Base-by-base conservation (phyloP, 2,329 filamentous ascomycete species). In the Pseudogymnoascus sp. region DNA sequence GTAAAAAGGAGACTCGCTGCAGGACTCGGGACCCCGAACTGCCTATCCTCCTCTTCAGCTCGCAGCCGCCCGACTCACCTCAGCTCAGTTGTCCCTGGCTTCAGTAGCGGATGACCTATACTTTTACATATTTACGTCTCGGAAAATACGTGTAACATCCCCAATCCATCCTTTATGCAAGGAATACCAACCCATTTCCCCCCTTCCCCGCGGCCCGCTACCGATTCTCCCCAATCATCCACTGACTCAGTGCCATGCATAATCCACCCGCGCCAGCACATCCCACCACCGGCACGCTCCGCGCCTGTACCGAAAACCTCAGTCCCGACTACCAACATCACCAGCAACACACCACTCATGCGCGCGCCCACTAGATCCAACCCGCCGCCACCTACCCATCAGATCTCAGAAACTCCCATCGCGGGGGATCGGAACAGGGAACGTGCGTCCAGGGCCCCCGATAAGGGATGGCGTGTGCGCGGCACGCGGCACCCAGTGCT, bases 341-440 rank as follows among this genome's bases (percentile, higher is more conserved):
- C 39, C 20, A 22, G 2, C n/a, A 38, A 25, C 22, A 22, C 22
- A 22, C 2, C 34, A 35, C 11, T 4, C 11, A 25, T 32, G 32
- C n/a, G 47, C 47, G 47, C 28, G 47, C 47, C 25, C 28, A 54
- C n/a, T 32, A 54, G 47, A 54, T 54, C 47, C 47, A 54, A 54
- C 9, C 47, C 28, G 39, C 18, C 18, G 47, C 47, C 47, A 54
- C 28, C 9, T 3, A 9, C 25, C 47, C 28, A 32, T 54, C 47
- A 54, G 47, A 54, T 54, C 47, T 54, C 47, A 54, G n/a, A 32
- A 20, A 32, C 3, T 50, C 47, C 47, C 47, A 54, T 18, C n/a
- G 28, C 47, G 28, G 47, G 47, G 47, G 47, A 54, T 54, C 47
- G 47, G 47, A 4, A 54, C 47, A 54, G 47, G 47, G 47, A 54